Evolutionary conservation across 345 rosid species (phyloP).

Genomic region (Turritis glabra): DNA sequence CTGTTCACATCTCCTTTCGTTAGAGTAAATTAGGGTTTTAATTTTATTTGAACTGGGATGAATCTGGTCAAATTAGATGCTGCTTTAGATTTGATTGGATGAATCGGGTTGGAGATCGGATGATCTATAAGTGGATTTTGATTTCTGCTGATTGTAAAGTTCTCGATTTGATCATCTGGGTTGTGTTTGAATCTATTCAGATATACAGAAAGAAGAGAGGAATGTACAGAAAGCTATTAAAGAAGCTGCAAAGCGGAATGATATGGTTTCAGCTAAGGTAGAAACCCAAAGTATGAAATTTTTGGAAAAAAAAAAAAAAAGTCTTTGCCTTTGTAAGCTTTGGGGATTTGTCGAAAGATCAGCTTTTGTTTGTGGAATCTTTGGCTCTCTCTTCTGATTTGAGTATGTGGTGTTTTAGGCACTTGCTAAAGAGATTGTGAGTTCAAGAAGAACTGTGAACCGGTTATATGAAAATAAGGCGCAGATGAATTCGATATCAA

Average conservation of each 20-base stretch:
- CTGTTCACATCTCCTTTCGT: not conserved
- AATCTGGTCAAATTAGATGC: not conserved
- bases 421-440: constrained; percentile 83
- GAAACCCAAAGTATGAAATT: not conserved
- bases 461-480: constrained; percentile 90
- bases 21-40: constrained; percentile 14
- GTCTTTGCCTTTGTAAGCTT: not conserved
- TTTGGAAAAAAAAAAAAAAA: not conserved
- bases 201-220: constrained; percentile 87
- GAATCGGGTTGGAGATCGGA: constrained; percentile 2
- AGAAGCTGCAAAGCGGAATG: constrained; percentile 90
- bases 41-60: not conserved
- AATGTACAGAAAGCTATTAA: constrained; percentile 85
- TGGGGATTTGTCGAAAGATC: not conserved
- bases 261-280: constrained; percentile 92
- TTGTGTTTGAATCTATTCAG: constrained; percentile 39
- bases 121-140: not conserved
- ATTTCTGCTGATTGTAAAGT: not conserved
- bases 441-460: constrained; percentile 78
- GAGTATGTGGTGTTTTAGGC: constrained; percentile 42
- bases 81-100: not conserved
- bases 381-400: constrained; percentile 12
- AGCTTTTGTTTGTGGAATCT: not conserved
- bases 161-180: not conserved
- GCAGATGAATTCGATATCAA: constrained; percentile 90